Conservation (phyloP, 495 filamentous ascomycete species). For the Penicillium daleae region DNA sequence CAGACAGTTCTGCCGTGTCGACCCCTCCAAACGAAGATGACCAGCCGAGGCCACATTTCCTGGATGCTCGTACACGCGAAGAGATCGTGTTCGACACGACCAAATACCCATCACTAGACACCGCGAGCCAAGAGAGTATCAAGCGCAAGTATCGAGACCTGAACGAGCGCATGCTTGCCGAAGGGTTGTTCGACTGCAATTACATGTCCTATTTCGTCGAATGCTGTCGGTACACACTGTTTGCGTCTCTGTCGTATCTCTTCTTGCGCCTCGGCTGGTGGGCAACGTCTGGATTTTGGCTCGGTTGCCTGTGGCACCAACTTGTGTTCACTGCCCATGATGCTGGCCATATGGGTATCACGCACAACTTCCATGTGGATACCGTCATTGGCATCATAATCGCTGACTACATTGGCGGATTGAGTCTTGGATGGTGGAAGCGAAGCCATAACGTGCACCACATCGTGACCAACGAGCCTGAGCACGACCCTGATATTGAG, state of each 20-base stretch:
- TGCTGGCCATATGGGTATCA: conserved; percentile 97
- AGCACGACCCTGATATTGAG: conserved; percentile 97
- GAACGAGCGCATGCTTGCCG: conserved; percentile 67
- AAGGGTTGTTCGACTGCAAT: conserved; percentile 83
- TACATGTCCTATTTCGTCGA: conserved; percentile 84
- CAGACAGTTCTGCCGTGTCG: conserved; percentile 40
- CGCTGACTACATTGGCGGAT: conserved; percentile 85
- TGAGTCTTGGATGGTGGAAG: conserved; percentile 98
- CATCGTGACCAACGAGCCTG: conserved; percentile 93
- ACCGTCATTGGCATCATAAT: conserved; percentile 87
- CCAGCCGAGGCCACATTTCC: conserved; percentile 58
- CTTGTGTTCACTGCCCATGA: conserved; percentile 95
- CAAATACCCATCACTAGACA: conserved; percentile 82
- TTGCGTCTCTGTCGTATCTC: conserved; percentile 66
- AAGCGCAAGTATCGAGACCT: conserved; percentile 78
- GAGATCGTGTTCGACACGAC: conserved; percentile 76
- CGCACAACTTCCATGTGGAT: conserved; percentile 82
- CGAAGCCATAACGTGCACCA: conserved; percentile 97
- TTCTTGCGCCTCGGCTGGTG: conserved; percentile 77
- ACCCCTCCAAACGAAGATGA: conserved; percentile 30
- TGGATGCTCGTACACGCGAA: conserved; percentile 74
- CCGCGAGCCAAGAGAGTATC: conserved; percentile 74
- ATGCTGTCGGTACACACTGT: conserved; percentile 68
- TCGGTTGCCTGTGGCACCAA: conserved; percentile 94
- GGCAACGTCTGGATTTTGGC: conserved; percentile 68